Percentiles rank a stretch among this genome's conserved stretches.
Conservation (phyloP, 1,284 basidiomycete species). For the Ceratobasidium sp. region DNA sequence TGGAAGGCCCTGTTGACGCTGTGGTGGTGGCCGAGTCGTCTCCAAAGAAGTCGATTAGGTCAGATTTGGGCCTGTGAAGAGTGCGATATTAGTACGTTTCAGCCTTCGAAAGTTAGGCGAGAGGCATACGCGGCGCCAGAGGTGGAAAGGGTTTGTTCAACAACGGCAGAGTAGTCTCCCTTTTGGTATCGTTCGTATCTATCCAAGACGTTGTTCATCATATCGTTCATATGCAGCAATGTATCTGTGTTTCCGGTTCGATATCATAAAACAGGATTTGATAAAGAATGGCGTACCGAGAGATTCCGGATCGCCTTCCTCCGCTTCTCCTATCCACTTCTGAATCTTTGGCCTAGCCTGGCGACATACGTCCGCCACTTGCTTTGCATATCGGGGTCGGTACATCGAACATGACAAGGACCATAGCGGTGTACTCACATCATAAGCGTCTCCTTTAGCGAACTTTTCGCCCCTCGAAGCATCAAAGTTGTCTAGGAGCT, state of each 20-base stretch:
- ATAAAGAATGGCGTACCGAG: conserved; percentile 64
- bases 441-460: conserved; percentile 90
- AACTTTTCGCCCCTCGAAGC: conserved; percentile 70
- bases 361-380: conserved; percentile 85
- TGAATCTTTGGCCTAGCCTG: conserved; percentile 93
- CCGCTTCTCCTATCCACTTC: conserved; percentile 97
- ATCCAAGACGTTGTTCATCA: conserved; percentile 90
- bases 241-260: conserved; percentile 65
- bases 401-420: conserved; percentile 7
- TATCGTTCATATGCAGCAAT: conserved; percentile 94
- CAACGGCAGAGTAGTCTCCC: conserved; percentile 76
- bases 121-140: conserved; percentile 55
- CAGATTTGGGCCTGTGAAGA: conserved; percentile 55
- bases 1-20: conserved; percentile 44
- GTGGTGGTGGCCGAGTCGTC: conserved; percentile 53
- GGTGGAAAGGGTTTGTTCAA: conserved; percentile 66
- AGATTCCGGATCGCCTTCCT: conserved; percentile 80
- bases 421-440: conserved; percentile 61
- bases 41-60: conserved; percentile 72
- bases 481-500: conserved; percentile 95
- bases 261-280: not conserved
- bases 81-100: conserved; percentile 44
- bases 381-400: conserved; percentile 58
- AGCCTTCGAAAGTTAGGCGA: not conserved
- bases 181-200: conserved; percentile 92